A percentile compares a stretch with the other conserved stretches of the same genome.
Conservation (phyloP, 1,139 yeast species). For the Hemisphaericaspora subhashii region DNA sequence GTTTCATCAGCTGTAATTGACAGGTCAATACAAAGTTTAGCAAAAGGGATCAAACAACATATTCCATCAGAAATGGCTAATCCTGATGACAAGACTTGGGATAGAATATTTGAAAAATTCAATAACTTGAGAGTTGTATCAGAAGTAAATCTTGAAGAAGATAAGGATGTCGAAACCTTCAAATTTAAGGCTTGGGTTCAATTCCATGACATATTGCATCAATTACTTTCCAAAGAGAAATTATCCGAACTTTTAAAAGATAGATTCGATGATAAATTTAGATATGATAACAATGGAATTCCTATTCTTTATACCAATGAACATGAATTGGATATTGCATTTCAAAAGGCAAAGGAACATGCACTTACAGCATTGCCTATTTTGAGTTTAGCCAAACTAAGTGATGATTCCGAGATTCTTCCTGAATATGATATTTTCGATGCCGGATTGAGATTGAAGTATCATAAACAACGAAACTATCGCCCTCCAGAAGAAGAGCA, state of each 20-base stretch:
- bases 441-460: constrained; percentile 22
- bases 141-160: constrained; percentile 61
- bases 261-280: constrained; percentile 75
- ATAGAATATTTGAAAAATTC: constrained; percentile 51
- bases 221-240: constrained; percentile 58
- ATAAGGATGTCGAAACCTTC: constrained; percentile 41
- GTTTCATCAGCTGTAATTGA: constrained; percentile 31
- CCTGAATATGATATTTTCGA: constrained; percentile 54
- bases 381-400: constrained; percentile 55
- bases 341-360: constrained; percentile 54
- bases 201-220: constrained; percentile 59
- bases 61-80: constrained; percentile 38
- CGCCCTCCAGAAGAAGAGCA: constrained; percentile 34
- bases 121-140: constrained; percentile 28
- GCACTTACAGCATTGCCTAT: constrained; percentile 62
- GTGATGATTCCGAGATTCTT: constrained; percentile 52
- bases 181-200: constrained; percentile 63
- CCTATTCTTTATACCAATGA: constrained; percentile 82
- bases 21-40: constrained; percentile 42
- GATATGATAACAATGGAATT: constrained; percentile 79
- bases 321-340: constrained; percentile 68
- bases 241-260: constrained; percentile 60
- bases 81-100: constrained; percentile 64
- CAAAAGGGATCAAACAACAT: constrained; percentile 37
- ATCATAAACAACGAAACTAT: constrained; percentile 29